Conservation (phyloP, 495 filamentous ascomycete species). For the Aspergillus sclerotiicarbonarius region DNA sequence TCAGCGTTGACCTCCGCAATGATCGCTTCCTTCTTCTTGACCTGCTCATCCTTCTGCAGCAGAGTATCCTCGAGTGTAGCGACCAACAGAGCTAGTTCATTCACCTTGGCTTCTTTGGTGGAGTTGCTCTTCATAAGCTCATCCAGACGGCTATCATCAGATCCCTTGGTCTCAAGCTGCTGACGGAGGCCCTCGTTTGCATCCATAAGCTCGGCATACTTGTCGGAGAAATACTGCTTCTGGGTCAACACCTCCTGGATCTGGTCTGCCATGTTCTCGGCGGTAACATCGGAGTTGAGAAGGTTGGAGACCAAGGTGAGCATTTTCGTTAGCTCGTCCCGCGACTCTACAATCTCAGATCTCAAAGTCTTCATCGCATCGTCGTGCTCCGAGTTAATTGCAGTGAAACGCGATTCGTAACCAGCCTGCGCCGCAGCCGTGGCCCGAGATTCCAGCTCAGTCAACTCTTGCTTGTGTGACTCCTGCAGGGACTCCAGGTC, state of each 20-base stretch:
- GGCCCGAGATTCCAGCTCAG: conserved; percentile 43
- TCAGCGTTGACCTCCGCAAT: conserved; percentile 58
- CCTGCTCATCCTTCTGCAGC: conserved; percentile 67
- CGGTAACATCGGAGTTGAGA: conserved; percentile 49
- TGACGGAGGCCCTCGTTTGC: conserved; percentile 47
- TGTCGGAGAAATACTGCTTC: conserved; percentile 46
- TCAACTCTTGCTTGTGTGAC: conserved; percentile 52
- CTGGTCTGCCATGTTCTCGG: conserved; percentile 44
- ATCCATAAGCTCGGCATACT: conserved; percentile 44
- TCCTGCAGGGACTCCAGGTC: conserved; percentile 53
- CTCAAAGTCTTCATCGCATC: conserved; percentile 60
- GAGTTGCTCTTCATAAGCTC: conserved; percentile 36
- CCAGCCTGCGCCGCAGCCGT: conserved; percentile 42
- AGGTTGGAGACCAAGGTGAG: conserved; percentile 48
- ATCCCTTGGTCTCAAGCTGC: conserved; percentile 50
- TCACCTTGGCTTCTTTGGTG: conserved; percentile 45
- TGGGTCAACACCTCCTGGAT: conserved; percentile 46
- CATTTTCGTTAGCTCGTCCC: conserved; percentile 65
- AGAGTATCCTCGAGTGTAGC: conserved; percentile 58
- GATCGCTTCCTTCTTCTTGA: conserved; percentile 65
- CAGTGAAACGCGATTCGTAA: conserved; percentile 43
- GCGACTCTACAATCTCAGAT: conserved; percentile 66
- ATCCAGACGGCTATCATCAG: conserved; percentile 39
- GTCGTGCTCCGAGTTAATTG: conserved; percentile 56
- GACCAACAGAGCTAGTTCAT: conserved; percentile 52